phyloP scores from a whole-genome alignment of 768 basidiomycete genomes.

The Tricholoma saponaceum region DNA sequence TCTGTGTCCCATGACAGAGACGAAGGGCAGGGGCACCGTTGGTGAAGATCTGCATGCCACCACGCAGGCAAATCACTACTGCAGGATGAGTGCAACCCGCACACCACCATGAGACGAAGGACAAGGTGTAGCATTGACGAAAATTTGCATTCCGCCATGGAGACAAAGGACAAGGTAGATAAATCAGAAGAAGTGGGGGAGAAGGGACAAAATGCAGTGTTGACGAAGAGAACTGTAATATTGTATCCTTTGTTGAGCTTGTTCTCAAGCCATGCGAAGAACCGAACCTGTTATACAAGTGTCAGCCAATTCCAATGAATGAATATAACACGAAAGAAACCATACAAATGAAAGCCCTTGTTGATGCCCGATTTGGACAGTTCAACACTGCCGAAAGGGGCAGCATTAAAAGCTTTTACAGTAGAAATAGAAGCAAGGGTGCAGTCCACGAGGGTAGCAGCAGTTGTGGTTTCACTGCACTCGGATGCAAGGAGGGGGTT shows the following conservation, averaged over 20 bases:
- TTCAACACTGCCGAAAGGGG: too few relatives aligned
- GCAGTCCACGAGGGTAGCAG: too few relatives aligned
- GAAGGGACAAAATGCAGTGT: neutral
- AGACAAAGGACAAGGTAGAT: neutral
- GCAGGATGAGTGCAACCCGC: neutral
- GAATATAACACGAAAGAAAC: slow-evolving; percentile 19
- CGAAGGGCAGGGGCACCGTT: neutral
- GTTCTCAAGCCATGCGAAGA: slow-evolving; percentile 88
- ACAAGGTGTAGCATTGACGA: too few relatives aligned
- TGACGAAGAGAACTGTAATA: slow-evolving; percentile 52
- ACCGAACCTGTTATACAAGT: slow-evolving; percentile 46
- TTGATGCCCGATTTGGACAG: too few relatives aligned
- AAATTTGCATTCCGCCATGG: neutral
- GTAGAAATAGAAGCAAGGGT: too few relatives aligned
- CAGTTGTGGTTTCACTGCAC: too few relatives aligned
- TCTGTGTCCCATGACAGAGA: neutral
- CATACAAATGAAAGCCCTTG: slow-evolving; percentile 79
- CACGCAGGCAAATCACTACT: neutral
- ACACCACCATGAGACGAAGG: neutral
- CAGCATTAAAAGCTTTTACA: too few relatives aligned
- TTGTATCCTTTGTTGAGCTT: slow-evolving; percentile 73
- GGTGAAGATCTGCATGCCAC: neutral
- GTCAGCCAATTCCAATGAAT: slow-evolving; percentile 5
- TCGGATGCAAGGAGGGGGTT: too few relatives aligned
- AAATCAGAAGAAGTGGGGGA: neutral